phyloP scores from a whole-genome alignment of 768 basidiomycete genomes.

The Kockovaella imperatae region DNA sequence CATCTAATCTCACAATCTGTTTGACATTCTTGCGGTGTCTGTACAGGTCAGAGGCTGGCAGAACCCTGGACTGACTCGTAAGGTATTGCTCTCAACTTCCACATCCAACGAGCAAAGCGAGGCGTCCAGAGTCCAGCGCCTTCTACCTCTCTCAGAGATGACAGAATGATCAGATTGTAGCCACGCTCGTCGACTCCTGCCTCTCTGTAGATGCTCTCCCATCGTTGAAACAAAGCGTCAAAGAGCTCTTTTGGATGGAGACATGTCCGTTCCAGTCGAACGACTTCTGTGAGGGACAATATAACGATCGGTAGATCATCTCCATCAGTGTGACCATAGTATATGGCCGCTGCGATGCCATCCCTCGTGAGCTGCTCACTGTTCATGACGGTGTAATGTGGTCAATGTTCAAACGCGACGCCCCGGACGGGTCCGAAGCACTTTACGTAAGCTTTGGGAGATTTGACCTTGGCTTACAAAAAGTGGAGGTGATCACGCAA shows the following conservation, averaged over 20 bases:
- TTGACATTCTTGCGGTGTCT: constrained; percentile 32
- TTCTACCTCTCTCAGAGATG: not conserved
- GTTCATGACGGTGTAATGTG: too few relatives aligned
- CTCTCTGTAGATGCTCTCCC: constrained; percentile 27
- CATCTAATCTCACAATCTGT: constrained; percentile 15
- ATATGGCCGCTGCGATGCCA: too few relatives aligned
- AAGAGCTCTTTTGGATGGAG: constrained; percentile 9
- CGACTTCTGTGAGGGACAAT: constrained; percentile 8
- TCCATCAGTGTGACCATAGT: too few relatives aligned
- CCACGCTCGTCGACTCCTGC: constrained; percentile 20
- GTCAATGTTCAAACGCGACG: too few relatives aligned
- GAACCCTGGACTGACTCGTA: constrained; percentile 14
- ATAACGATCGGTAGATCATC: constrained; percentile 4
- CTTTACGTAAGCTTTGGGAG: too few relatives aligned
- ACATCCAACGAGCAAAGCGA: constrained; percentile 20
- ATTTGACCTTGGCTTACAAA: too few relatives aligned
- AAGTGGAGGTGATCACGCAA: too few relatives aligned
- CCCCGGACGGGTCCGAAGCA: too few relatives aligned
- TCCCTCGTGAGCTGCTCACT: too few relatives aligned
- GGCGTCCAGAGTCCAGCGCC: constrained; percentile 24
- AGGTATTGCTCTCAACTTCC: constrained; percentile 20
- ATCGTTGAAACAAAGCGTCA: constrained; percentile 8
- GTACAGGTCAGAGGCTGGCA: not conserved
- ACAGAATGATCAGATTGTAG: constrained; percentile 25
- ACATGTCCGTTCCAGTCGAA: constrained; percentile 8